Evolutionary conservation across 2,329 filamentous ascomycete genomes (phyloP), one percentile per base, ranked within the genome.

Genomic region (Cladosporium cucumerinum): DNA sequence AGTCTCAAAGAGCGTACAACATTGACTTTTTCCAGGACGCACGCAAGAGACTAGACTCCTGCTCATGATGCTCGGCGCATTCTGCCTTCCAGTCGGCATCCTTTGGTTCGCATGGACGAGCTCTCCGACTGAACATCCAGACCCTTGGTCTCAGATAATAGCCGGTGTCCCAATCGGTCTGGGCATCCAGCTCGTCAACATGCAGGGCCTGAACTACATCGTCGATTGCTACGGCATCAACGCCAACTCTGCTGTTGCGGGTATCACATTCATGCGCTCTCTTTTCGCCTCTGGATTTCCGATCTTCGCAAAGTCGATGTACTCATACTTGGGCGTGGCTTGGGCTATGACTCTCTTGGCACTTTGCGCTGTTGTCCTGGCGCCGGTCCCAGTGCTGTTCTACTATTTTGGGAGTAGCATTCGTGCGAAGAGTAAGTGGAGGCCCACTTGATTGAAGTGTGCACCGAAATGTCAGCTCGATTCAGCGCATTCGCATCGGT

Each of bases 271-370:
- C 25, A 25, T 67, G 11, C 48, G 69, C 12, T 69, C 66, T 6
- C 34, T 68, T 14, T 65, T 71, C 46, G 70, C 66, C 16, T 69
- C 68, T 3, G 68, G 66, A 72, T 76, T 54, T 62, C 73, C 74
- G 7, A 63, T 76, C 18, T 75, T 75, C 49, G 72, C 68, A 14
- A 69, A 57, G 54, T 57, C 30, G n/a, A 39, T 57, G 54, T 57
- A 57, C 54, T 30, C n/a, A 3, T 32, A 25, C 39, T 36, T 60
- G 11, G 57, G 57, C 36, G 26, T 60, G 21, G 21, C 34, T 0
- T 87, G 86, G 75, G 88, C 86, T 0, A 87, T 86, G 67, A 81
- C 78, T 12, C 62, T 86, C 61, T 71, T 86, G 7, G 85, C 77
- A 0, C 85, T 86, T 65, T 78, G 86, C 57, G 77, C 80, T 0